Base-by-base conservation (phyloP, 148 eudicot genomes). In the Diospyros lotus region DNA sequence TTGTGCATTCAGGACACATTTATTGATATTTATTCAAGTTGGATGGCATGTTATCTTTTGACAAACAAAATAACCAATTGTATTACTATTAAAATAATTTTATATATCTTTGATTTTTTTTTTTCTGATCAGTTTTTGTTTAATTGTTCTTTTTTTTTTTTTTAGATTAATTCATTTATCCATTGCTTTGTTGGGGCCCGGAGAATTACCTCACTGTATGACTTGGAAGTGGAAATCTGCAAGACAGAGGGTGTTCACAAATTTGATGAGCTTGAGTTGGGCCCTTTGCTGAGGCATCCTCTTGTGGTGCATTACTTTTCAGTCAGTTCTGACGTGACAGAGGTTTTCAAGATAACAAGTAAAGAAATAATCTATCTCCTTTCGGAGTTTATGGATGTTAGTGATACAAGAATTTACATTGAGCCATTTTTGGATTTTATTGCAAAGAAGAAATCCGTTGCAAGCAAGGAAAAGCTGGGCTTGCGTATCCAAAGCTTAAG, bases 181-280 rank as follows among this genome's bases (percentile, higher is more conserved):
- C 89, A 91, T 63, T 92, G 98, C 65, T 91, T 89, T 84, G 97
- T 89, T 79, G 96, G 85, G 46, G 94, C 80, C 55, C 84, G 82
- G 71, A 85, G 70, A 80, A 89, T 95, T 54, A 84, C 90, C 11
- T 82, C 98, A 61, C 68, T 95, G 84, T 83, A 80, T 73, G 98
- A 92, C 80, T 82, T 95, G 87, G 88, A 83, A 77, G 71, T 77
- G 68, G 96, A 92, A 71, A 81, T 95, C 28, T 95, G 98, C 83
- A 81, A 83, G 75, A 85, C 78, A 44, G 98, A 95, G 86, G 90
- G 91, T 43, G 67, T 92, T 68, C 79, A 81, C 66, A 72, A 60
- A 68, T 95, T 89, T 83, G 97, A 95, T 70, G 92, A 89, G 75
- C 91, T 95, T 58, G 89, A 88, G 75, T 76, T 95, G 88, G 98